Conservation (phyloP, 2,329 filamentous ascomycete genomes). For the Alternaria tenuissima region DNA sequence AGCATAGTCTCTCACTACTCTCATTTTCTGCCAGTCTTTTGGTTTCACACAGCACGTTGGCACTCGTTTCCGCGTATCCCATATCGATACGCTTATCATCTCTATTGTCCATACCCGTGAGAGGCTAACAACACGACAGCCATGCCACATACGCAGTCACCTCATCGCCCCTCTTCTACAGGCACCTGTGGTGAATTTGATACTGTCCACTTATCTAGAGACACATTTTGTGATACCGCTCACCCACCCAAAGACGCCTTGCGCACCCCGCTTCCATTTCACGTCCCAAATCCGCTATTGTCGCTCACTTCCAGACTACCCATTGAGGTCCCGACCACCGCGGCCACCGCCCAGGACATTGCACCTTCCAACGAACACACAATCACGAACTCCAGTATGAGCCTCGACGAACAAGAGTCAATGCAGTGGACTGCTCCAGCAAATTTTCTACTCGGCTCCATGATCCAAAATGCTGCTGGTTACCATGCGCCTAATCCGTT, state of each 20-base stretch:
- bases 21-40: constrained; percentile 29
- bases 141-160: constrained; percentile 44
- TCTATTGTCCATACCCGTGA: constrained; percentile 24
- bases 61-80: constrained; percentile 29
- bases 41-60: constrained; percentile 45
- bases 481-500: constrained; percentile 25
- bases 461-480: constrained; percentile 20
- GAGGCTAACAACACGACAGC: constrained; percentile 37
- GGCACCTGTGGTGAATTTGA: constrained; percentile 31
- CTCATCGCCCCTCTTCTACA: constrained; percentile 31
- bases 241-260: constrained; percentile 26
- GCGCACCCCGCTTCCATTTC: constrained; percentile 29
- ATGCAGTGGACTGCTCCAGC: constrained; percentile 35
- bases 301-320: constrained; percentile 20
- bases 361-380: constrained; percentile 10
- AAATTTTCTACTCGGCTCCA: constrained; percentile 18
- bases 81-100: constrained; percentile 27
- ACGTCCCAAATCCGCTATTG: constrained; percentile 22
- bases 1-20: constrained; percentile 28
- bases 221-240: constrained; percentile 25
- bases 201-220: constrained; percentile 25
- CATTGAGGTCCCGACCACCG: constrained; percentile 22
- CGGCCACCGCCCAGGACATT: constrained; percentile 23
- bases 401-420: constrained; percentile 21
- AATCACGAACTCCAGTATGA: constrained; percentile 21